phyloP scores from a whole-genome alignment of 495 filamentous ascomycete species.

The Aspergillus cavernicola region DNA sequence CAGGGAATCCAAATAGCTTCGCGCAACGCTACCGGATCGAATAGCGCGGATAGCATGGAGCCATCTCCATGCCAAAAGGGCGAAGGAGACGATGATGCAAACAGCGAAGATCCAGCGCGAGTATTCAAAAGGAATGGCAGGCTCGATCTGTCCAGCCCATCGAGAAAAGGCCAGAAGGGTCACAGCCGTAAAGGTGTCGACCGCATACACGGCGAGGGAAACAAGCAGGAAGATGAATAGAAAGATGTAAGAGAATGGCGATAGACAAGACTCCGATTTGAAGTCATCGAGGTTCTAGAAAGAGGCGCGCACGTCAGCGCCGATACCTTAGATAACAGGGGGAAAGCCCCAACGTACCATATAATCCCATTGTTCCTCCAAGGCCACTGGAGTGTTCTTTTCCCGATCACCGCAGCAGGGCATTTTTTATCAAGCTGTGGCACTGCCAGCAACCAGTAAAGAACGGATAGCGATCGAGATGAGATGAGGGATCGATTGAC shows the following conservation, averaged over 20 bases:
- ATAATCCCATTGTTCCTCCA: conserved; percentile 93
- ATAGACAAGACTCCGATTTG: conserved; percentile 70
- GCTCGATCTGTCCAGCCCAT: conserved; percentile 65
- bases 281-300: conserved; percentile 86
- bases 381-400: conserved; percentile 56
- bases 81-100: conserved; percentile 83
- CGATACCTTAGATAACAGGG: background rate
- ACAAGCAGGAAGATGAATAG: conserved; percentile 76
- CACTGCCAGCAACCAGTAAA: conserved; percentile 30
- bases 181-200: conserved; percentile 89
- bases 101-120: conserved; percentile 87
- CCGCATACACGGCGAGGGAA: conserved; percentile 77
- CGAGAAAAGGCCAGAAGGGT: conserved; percentile 79
- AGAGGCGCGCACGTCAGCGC: background rate
- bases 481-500: conserved; percentile 17
- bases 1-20: conserved; percentile 83
- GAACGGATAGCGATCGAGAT: conserved; percentile 7
- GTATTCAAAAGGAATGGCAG: conserved; percentile 62
- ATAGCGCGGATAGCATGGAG: conserved; percentile 74
- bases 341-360: conserved; percentile 58
- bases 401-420: conserved; percentile 68
- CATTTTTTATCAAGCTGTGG: conserved; percentile 51
- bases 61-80: conserved; percentile 73
- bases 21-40: conserved; percentile 77
- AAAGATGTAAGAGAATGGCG: conserved; percentile 76